These are phyloP conservation scores for Fomitopsis palustris DNA, from an alignment of 1,284 basidiomycete species.

Conservation along the genomic window DNA sequence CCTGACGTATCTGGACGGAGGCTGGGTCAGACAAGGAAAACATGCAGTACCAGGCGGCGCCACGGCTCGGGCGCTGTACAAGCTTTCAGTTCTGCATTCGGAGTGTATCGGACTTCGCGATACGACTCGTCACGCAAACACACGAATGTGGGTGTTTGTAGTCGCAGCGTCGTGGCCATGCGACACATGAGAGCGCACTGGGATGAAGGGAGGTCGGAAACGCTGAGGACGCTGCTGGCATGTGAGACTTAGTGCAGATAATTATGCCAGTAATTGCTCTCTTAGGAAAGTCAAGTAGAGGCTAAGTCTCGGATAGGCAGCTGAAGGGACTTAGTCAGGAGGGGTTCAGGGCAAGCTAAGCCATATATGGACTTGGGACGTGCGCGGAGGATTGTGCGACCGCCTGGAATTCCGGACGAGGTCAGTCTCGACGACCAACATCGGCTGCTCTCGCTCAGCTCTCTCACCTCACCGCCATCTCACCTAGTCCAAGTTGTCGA, in stretches of 20 bases:
- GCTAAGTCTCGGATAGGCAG: background rate
- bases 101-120: no score
- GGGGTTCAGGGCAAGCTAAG: conserved; percentile 7
- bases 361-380: conserved; percentile 4
- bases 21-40: background rate
- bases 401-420: conserved; percentile 7
- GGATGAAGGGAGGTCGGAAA: no score
- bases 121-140: no score
- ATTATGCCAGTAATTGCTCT: background rate
- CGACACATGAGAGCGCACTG: no score
- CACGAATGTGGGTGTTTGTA: background rate
- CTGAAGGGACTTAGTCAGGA: background rate
- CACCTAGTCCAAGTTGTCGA: background rate
- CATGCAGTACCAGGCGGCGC: background rate
- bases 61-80: background rate
- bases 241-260: background rate
- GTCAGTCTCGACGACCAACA: conserved; percentile 12
- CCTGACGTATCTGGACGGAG: background rate
- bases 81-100: no score
- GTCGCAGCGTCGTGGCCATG: no score
- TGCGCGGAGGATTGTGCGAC: conserved; percentile 1
- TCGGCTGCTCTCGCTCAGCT: background rate
- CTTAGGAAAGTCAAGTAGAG: background rate
- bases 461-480: background rate
- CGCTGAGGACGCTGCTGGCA: no score